Evolutionary conservation across 106 monocot species (phyloP).

Genomic region (Hemerocallis citrina): DNA sequence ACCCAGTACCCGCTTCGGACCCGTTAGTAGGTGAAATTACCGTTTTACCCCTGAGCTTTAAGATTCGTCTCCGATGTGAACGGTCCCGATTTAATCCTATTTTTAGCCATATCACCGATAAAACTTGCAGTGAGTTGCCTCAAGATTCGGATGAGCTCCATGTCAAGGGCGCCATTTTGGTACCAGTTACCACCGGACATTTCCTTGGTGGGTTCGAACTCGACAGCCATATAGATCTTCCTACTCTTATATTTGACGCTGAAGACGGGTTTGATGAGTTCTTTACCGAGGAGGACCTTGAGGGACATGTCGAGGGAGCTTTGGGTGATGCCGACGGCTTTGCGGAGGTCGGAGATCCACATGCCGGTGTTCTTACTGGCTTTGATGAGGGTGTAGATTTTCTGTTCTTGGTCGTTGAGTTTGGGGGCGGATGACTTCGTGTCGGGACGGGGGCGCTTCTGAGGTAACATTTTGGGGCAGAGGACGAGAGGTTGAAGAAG

Average conservation of each 20-base stretch:
- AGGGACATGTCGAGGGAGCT: conserved; percentile 29
- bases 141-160: conserved; percentile 30
- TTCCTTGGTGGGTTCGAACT: conserved; percentile 53
- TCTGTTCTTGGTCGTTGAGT: conserved; percentile 16
- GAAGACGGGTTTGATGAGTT: conserved; percentile 49
- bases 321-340: conserved; percentile 10
- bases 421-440: neutral
- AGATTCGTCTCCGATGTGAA: too few species aligned
- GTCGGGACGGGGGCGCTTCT: conserved; percentile 9
- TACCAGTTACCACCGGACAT: conserved; percentile 69
- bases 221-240: conserved; percentile 49
- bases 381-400: conserved; percentile 35
- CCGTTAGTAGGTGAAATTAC: too few species aligned
- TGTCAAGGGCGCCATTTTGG: conserved; percentile 41
- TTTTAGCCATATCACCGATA: too few species aligned
- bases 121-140: conserved; percentile 20
- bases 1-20: too few species aligned
- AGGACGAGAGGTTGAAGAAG: too few species aligned
- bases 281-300: conserved; percentile 29
- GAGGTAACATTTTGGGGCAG: conserved; percentile 5
- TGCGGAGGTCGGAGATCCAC: conserved; percentile 43
- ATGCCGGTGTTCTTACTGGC: conserved; percentile 43
- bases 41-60: too few species aligned
- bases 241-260: conserved; percentile 29
- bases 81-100: too few species aligned